A percentile compares a stretch with the other conserved stretches of the same genome.
These are phyloP conservation scores for Apostasia ramifera DNA, from an alignment of 106 monocot genomes.

Conservation along the genomic window DNA sequence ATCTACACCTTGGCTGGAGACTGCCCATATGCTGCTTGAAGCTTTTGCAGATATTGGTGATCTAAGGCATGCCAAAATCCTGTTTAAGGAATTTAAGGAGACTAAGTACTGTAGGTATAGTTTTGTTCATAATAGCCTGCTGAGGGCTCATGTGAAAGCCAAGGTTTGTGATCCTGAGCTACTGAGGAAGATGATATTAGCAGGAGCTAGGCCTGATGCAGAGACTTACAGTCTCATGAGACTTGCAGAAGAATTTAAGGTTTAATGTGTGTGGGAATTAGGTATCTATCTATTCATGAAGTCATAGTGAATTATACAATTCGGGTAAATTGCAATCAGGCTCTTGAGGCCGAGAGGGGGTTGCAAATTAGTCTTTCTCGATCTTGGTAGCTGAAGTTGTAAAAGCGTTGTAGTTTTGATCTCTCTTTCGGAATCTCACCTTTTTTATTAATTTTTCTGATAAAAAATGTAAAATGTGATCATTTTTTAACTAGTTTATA, in stretches of 20 bases:
- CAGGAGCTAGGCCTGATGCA: slow-evolving; percentile 83
- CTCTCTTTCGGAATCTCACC: no score
- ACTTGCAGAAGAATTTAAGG: slow-evolving; percentile 55
- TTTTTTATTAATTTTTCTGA: no score
- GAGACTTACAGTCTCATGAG: slow-evolving; percentile 87
- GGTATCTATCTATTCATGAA: no score
- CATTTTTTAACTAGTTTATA: no score
- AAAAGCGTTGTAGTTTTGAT: no score
- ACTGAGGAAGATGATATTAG: slow-evolving; percentile 75
- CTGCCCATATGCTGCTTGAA: slow-evolving; percentile 53
- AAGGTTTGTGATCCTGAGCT: slow-evolving; percentile 69
- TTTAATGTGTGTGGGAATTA: neutral
- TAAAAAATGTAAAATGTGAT: no score
- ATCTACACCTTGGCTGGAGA: slow-evolving; percentile 92
- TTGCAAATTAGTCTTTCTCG: no score
- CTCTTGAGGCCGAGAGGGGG: no score
- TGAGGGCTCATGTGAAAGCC: slow-evolving; percentile 75
- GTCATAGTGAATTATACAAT: no score
- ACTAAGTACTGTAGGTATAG: slow-evolving; percentile 63
- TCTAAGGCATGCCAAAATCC: slow-evolving; percentile 46
- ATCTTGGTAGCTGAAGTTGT: no score
- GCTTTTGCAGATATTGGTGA: slow-evolving; percentile 62
- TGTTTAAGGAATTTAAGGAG: slow-evolving; percentile 69
- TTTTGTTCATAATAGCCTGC: slow-evolving; percentile 66
- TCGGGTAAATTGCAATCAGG: no score